Base-by-base conservation (phyloP, 371 early-diverging fungal genomes). In the Apophysomyces variabilis region DNA sequence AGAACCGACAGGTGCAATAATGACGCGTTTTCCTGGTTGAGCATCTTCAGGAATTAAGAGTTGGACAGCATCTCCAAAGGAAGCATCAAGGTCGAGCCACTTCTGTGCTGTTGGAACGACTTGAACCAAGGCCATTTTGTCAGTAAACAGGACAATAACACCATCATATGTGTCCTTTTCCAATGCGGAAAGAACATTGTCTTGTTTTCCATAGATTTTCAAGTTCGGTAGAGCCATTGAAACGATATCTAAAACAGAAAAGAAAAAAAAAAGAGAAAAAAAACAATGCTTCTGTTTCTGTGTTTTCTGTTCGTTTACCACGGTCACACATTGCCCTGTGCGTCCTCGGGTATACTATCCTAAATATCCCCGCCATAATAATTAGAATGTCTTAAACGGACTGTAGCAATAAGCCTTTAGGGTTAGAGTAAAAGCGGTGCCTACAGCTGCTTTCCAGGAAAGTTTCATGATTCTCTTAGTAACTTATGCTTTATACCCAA, bases 1-100 rank as follows among this genome's bases (percentile, higher is more conserved):
- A 13, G 89, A 82, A 18, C 92, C 94, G 18, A 87, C 89, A 18
- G 93, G 92, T 6, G 89, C 87, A 39, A 93, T 69, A 16, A 95
- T 73, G 21, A 93, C 70, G 38, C 90, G 88, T 7, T 84, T 78
- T 21, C 85, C 84, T 39, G 89, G 86, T 21, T 70, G 58, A 45
- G 69, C 69, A 58, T 79, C 77, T 13, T 73, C 59, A 14, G 73
- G 68, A 47, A 78, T 58, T n/a, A 80, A 18, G 11, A 83, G 26
- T 62, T 80, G 83, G 16, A 80, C 35, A 7, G 67, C 57, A 18
- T 74, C 72, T 16, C 83, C 83, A 67, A 83, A 83, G 1, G 75
- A 57, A 36, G 71, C 70, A 44, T 83, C 83, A 2, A 75, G 58
- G 26, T 70, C 79, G 8, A 71, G 38, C 59, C 74, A 68, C 7